Percentiles rank a stretch among this genome's conserved stretches.
phyloP scores from a whole-genome alignment of 495 filamentous ascomycete genomes.

The Aspergillus incahuasiensis region DNA sequence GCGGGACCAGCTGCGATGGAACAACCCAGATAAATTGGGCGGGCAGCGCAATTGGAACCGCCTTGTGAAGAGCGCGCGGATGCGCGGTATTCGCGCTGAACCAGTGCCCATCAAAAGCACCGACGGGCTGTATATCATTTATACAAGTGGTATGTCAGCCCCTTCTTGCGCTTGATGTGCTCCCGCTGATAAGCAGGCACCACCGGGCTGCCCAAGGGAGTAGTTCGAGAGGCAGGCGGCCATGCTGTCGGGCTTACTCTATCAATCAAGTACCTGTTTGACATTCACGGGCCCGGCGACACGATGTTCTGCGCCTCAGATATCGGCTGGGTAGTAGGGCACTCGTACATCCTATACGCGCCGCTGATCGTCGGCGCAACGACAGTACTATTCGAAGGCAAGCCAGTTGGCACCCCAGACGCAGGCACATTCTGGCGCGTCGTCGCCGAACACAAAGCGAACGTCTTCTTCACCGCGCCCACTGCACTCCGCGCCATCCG shows the following conservation, averaged over 20 bases:
- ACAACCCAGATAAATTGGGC: slow-evolving; percentile 53
- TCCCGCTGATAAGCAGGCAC: slow-evolving; percentile 50
- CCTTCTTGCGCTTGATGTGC: neutral
- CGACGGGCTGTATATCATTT: slow-evolving; percentile 86
- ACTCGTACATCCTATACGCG: slow-evolving; percentile 81
- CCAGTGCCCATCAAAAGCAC: slow-evolving; percentile 72
- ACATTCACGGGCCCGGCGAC: slow-evolving; percentile 72
- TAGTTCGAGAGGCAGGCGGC: slow-evolving; percentile 76
- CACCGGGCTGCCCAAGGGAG: slow-evolving; percentile 84
- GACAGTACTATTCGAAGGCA: slow-evolving; percentile 86
- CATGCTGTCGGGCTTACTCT: slow-evolving; percentile 83
- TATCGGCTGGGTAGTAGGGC: slow-evolving; percentile 82
- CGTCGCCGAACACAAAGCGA: slow-evolving; percentile 78
- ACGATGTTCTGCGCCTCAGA: slow-evolving; percentile 83
- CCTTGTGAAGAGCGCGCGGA: slow-evolving; percentile 61
- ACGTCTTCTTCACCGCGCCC: slow-evolving; percentile 78
- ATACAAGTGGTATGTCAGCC: slow-evolving; percentile 57
- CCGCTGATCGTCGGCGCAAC: slow-evolving; percentile 80
- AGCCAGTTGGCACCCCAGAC: slow-evolving; percentile 85
- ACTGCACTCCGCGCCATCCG: slow-evolving; percentile 84
- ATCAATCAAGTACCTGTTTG: slow-evolving; percentile 73
- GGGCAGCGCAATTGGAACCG: slow-evolving; percentile 78
- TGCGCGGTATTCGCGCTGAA: slow-evolving; percentile 58
- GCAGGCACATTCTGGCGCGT: slow-evolving; percentile 86
- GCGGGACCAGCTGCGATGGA: slow-evolving; percentile 71